Percentiles rank a stretch among this genome's conserved stretches.
Evolutionary conservation across 257 asterid species (phyloP).

Genomic region (Apocynum venetum): DNA sequence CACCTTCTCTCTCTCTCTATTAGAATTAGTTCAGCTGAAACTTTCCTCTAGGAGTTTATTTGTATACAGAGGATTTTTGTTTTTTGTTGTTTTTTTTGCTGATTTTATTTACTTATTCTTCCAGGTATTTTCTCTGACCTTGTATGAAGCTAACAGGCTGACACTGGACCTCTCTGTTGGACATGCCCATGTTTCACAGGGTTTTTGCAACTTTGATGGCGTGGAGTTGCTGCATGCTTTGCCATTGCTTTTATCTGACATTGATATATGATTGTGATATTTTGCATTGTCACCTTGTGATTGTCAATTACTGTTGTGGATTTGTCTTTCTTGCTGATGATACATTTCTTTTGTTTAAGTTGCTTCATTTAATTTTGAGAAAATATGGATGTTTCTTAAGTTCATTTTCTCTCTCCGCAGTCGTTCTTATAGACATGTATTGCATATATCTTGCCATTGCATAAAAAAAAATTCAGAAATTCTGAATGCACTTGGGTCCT

Average conservation of each 20-base stretch:
- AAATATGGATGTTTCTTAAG: not conserved
- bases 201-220: constrained; percentile 46
- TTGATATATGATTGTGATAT: constrained; percentile 25
- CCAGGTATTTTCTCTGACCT: constrained; percentile 99
- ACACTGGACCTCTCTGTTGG: constrained; percentile 58
- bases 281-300: not conserved
- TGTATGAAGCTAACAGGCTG: constrained; percentile 90
- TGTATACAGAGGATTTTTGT: not conserved
- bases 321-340: constrained; percentile 8
- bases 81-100: constrained; percentile 21
- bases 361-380: not conserved
- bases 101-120: constrained; percentile 59
- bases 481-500: not conserved
- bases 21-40: not conserved
- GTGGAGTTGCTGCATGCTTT: constrained; percentile 43
- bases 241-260: constrained; percentile 30
- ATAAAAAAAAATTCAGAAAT: not conserved
- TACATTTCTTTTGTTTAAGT: not conserved
- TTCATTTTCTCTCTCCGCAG: not conserved
- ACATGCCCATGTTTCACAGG: constrained; percentile 63
- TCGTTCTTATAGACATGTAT: not conserved
- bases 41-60: constrained; percentile 5
- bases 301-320: constrained; percentile 20
- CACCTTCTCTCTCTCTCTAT: not conserved
- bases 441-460: not conserved